These are phyloP conservation scores for Apodospora peruviana DNA, from an alignment of 495 filamentous ascomycete species.

Conservation along the genomic window DNA sequence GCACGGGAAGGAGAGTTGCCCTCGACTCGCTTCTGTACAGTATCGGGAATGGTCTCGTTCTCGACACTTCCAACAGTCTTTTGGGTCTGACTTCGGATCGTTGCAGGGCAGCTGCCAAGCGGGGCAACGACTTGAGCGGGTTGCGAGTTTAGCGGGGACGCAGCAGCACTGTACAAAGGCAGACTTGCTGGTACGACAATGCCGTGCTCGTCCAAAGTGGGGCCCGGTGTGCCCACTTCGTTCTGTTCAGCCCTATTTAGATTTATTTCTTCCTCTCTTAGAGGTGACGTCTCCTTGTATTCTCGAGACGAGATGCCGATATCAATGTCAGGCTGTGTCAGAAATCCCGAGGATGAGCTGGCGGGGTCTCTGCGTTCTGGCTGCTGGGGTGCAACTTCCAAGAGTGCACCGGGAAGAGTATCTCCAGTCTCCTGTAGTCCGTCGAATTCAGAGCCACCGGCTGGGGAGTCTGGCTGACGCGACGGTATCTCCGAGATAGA, in stretches of 20 bases:
- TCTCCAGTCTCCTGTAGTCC: too few relatives aligned
- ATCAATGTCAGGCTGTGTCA: slow-evolving; percentile 17
- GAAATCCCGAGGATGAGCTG: slow-evolving; percentile 12
- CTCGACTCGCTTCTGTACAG: slow-evolving; percentile 2
- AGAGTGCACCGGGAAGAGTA: too few relatives aligned
- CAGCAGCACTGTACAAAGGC: neutral
- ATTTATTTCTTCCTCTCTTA: too few relatives aligned
- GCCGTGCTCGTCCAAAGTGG: too few relatives aligned
- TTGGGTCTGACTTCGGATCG: slow-evolving; percentile 17
- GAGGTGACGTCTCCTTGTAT: too few relatives aligned
- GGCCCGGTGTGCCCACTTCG: too few relatives aligned
- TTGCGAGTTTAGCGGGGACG: slow-evolving; percentile 8
- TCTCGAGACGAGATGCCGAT: neutral
- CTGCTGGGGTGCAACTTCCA: too few relatives aligned
- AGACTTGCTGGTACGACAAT: too few relatives aligned
- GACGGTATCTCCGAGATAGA: slow-evolving; percentile 16
- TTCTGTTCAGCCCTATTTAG: too few relatives aligned
- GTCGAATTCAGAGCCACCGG: neutral
- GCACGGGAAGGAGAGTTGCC: too few relatives aligned
- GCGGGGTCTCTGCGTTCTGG: too few relatives aligned
- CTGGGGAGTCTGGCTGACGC: slow-evolving; percentile 11
- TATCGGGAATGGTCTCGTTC: slow-evolving; percentile 17
- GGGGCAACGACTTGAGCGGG: slow-evolving; percentile 24
- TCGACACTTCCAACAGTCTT: neutral
- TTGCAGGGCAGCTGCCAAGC: slow-evolving; percentile 14